Base-by-base conservation (phyloP, 306 rosid species). In the Trifolium repens region DNA sequence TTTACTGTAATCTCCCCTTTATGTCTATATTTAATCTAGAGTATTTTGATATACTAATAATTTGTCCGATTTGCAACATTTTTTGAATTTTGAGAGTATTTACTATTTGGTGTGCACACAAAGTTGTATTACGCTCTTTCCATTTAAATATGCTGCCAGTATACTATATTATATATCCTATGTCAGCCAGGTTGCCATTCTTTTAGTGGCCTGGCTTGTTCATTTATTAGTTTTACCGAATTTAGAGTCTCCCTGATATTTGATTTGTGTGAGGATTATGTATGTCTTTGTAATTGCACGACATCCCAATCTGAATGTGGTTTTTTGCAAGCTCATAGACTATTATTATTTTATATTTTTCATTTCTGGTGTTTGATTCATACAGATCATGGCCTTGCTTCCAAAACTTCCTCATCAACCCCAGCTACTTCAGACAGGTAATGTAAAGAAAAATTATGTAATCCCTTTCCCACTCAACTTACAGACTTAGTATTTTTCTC, bases 401-500 rank as follows among this genome's bases (percentile, higher is more conserved):
- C 87, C 96, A 32, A 89, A 88, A 79, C 92, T 96, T 74, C 96
- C 97, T 52, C 92, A 77, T 75, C 97, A 92, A 78, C 91, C 93
- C 72, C 98, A 90, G 77, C 87, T 96, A 73, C 96, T 96, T 74
- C 99, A 96, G 91, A 96, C 99, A 67, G 99, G 99, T 96, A 85
- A 68, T 72, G 74, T 57, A 16, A 55, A 22, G 26, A 72, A 65
- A 35, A 7, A 17, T 16, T 19, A 16, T 55, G 54, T 62, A 15
- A 75, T 52, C 57, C 74, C 50, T 59, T 54, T 69, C 53, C 35
- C 50, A 43, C 49, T 64, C 40, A 17, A 73, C 72, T 69, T 71
- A 67, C 54, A 26, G 15, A 70, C 66, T 65, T 68, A 55, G 58
- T 71, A 49, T 15, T 52, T 67, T 64, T 61, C 74, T 37, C 35